These are phyloP conservation scores for Acanthamoeba sp. DNA, from an alignment of 208 protist species.

Conservation along the genomic window DNA sequence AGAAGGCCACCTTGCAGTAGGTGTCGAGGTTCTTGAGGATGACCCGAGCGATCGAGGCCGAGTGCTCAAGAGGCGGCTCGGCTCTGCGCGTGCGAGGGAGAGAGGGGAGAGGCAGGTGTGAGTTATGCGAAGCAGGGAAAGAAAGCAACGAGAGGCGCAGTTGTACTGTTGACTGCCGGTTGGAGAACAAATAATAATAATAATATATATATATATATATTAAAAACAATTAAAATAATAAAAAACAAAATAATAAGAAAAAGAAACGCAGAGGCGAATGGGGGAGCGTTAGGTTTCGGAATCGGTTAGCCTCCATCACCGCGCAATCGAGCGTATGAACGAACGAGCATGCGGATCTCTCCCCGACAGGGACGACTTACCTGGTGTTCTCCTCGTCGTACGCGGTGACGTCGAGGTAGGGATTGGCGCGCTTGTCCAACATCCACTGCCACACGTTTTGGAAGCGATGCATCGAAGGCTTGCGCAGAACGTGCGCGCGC, in stretches of 20 bases:
- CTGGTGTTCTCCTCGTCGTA: neutral
- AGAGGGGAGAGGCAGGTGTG: neutral
- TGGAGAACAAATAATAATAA: too few relatives aligned
- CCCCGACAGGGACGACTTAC: too few relatives aligned
- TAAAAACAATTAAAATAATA: too few relatives aligned
- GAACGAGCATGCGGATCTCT: too few relatives aligned
- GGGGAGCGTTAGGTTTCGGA: too few relatives aligned
- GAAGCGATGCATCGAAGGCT: constrained; percentile 23
- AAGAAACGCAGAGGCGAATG: too few relatives aligned
- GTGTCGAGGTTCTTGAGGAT: constrained; percentile 33
- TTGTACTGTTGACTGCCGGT: too few relatives aligned
- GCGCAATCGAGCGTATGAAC: too few relatives aligned
- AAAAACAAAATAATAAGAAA: too few relatives aligned
- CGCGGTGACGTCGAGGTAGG: neutral
- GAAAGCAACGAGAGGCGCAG: too few relatives aligned
- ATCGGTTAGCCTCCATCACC: too few relatives aligned
- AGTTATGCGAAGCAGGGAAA: neutral
- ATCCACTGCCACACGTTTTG: constrained; percentile 41
- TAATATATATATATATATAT: too few relatives aligned
- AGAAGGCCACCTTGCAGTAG: neutral
- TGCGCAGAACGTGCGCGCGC: constrained; percentile 4
- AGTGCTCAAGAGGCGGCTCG: constrained; percentile 1
- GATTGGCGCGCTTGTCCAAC: constrained; percentile 24
- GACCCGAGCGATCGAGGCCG: neutral
- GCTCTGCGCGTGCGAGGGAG: neutral